phyloP scores from a whole-genome alignment of 2,329 filamentous ascomycete genomes.

The Fulvia fulva region DNA sequence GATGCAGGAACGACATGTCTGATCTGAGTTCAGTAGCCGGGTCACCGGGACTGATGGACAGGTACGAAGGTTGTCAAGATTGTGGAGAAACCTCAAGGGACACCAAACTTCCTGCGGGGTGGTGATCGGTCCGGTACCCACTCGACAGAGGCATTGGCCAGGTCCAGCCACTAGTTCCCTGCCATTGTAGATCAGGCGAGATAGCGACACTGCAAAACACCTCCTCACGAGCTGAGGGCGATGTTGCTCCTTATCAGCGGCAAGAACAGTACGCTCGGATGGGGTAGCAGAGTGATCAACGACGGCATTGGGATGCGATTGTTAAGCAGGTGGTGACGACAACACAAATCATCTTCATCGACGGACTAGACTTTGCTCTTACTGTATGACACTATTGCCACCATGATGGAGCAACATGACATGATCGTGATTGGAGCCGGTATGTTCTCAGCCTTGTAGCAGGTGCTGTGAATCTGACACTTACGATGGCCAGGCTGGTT shows the following conservation, averaged over 20 bases:
- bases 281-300: background rate
- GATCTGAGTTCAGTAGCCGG: conserved; percentile 6
- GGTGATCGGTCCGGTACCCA: background rate
- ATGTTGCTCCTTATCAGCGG: background rate
- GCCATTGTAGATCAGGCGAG: conserved; percentile 1
- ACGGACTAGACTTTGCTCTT: background rate
- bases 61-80: background rate
- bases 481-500: conserved; percentile 36
- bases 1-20: background rate
- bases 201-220: background rate
- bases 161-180: background rate
- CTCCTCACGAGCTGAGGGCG: background rate
- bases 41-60: background rate
- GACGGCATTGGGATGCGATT: background rate
- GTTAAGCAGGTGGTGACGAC: background rate
- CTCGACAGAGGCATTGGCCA: background rate
- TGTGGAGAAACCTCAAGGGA: conserved; percentile 1
- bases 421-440: conserved; percentile 46
- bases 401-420: conserved; percentile 23
- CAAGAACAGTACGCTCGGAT: background rate
- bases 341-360: background rate
- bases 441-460: conserved; percentile 29
- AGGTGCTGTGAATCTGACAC: background rate
- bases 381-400: background rate
- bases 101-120: background rate